These are phyloP conservation scores for Rhododendron mucronatum DNA, from an alignment of 148 eudicot species.

Conservation along the genomic window DNA sequence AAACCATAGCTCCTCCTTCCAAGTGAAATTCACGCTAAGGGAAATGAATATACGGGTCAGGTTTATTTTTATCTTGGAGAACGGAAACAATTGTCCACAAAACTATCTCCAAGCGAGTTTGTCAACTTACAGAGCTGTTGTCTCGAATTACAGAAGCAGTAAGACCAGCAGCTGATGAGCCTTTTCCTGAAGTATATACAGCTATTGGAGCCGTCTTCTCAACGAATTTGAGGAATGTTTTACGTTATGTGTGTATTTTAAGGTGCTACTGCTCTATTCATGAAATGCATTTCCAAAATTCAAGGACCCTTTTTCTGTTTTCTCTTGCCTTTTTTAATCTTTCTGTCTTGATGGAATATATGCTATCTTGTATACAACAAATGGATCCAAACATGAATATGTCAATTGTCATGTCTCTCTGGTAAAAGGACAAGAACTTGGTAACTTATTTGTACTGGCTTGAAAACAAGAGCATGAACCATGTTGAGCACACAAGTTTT, in stretches of 20 bases:
- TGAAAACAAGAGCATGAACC: conserved; percentile 2
- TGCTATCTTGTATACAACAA: too few species aligned
- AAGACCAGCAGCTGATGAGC: conserved; percentile 99
- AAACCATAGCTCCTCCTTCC: conserved; percentile 99
- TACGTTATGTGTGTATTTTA: too few species aligned
- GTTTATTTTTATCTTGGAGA: neutral
- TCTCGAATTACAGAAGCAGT: conserved; percentile 97
- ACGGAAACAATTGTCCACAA: neutral
- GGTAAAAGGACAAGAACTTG: neutral
- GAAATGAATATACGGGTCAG: neutral
- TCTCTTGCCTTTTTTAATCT: too few species aligned
- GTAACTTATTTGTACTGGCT: neutral
- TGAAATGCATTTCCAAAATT: too few species aligned
- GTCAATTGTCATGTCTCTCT: too few species aligned
- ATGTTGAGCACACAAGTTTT: neutral
- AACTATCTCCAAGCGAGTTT: neutral
- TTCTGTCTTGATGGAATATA: too few species aligned
- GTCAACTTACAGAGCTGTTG: conserved; percentile 72
- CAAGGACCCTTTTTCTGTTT: too few species aligned
- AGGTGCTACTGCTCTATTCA: too few species aligned
- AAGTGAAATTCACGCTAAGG: conserved; percentile 91
- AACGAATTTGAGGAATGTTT: conserved; percentile 70
- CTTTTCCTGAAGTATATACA: conserved; percentile 97
- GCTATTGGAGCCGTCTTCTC: conserved; percentile 99
- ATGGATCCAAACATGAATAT: too few species aligned